Base-by-base conservation (phyloP, 1,139 yeast species). In the Wickerhamomyces sp. region DNA sequence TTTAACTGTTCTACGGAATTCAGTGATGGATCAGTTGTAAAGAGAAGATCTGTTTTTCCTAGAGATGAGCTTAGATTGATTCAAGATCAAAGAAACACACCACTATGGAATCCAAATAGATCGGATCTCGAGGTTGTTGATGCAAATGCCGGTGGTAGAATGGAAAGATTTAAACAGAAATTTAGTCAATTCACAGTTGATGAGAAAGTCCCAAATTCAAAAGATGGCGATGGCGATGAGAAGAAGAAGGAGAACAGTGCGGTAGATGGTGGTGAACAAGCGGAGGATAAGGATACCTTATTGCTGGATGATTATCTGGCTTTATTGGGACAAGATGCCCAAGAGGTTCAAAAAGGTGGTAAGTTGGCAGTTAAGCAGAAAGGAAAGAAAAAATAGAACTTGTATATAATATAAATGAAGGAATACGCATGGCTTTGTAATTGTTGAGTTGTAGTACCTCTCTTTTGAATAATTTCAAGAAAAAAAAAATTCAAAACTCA, bases 1-100 rank as follows among this genome's bases (percentile, higher is more conserved):
- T 91, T 91, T 56, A 89, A 89, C 45, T 84, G 93, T 26, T 63
- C 72, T 31, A 89, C 91, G 11, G 95, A 89, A 60, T 71, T 89
- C 39, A 82, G 94, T 49, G 97, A 91, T 57, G 98, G 98, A 3
- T 83, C 96, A 21, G 95, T 94, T 1, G 69, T 87, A 25, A 68
- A 67, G 25, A 74, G 98, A 61, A 72, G 86, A 52, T 79, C 96
- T 1, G 95, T 85, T 47, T 88, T 78, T 39, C 97, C 98, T 6
- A 83, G 87, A 53, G 82, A 75, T 38, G 96, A 91, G 56, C 70
- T 86, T 55, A 71, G 94, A 60, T 77, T 87, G 75, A 75, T 91
- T 51, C 76, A 78, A 36, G 98, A 91, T 61, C 95, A 85, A 66
- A 76, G 96, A 61, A 86, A 85, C 55, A 78, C 76, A 51, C 75